These are phyloP conservation scores for Coniferiporia sulphurascens DNA, from an alignment of 1,284 basidiomycete genomes.

Conservation along the genomic window DNA sequence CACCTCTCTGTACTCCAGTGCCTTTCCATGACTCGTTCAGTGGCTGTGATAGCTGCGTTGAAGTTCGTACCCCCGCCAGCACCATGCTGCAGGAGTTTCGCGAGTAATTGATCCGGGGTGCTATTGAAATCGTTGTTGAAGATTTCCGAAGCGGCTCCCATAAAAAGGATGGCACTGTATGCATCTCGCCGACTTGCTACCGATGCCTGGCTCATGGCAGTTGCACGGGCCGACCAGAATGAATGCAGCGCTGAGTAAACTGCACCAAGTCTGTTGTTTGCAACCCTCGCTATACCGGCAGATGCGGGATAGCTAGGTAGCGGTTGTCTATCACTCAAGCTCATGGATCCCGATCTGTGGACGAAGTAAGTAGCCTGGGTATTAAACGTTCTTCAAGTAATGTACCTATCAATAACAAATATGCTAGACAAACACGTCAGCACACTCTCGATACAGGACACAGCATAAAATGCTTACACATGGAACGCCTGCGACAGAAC, in stretches of 20 bases:
- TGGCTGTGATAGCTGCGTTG: slow-evolving; percentile 34
- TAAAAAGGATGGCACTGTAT: slow-evolving; percentile 54
- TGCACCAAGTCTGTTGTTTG: slow-evolving; percentile 52
- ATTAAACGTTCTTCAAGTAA: not conserved
- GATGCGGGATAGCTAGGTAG: slow-evolving; percentile 42
- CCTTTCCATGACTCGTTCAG: slow-evolving; percentile 38
- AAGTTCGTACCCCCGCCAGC: slow-evolving; percentile 46
- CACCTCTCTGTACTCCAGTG: slow-evolving; percentile 56
- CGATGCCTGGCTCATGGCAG: slow-evolving; percentile 22
- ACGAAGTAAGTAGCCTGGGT: not conserved
- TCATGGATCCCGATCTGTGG: slow-evolving; percentile 53
- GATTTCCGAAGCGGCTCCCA: slow-evolving; percentile 26
- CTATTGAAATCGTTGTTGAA: slow-evolving; percentile 47
- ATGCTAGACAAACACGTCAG: slow-evolving; percentile 32
- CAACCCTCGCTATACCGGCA: slow-evolving; percentile 30
- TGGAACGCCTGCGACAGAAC: slow-evolving; percentile 53
- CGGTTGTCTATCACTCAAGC: slow-evolving; percentile 35
- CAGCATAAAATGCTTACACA: slow-evolving; percentile 38
- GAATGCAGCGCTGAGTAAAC: slow-evolving; percentile 49
- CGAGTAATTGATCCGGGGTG: slow-evolving; percentile 42
- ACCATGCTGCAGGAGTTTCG: slow-evolving; percentile 31
- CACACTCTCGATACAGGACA: not conserved
- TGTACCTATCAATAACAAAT: slow-evolving; percentile 47
- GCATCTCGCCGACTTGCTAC: slow-evolving; percentile 41
- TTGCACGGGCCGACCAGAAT: slow-evolving; percentile 50